Conservation (phyloP, 2,329 filamentous ascomycete genomes). For the Lasiodiplodia citricola region DNA sequence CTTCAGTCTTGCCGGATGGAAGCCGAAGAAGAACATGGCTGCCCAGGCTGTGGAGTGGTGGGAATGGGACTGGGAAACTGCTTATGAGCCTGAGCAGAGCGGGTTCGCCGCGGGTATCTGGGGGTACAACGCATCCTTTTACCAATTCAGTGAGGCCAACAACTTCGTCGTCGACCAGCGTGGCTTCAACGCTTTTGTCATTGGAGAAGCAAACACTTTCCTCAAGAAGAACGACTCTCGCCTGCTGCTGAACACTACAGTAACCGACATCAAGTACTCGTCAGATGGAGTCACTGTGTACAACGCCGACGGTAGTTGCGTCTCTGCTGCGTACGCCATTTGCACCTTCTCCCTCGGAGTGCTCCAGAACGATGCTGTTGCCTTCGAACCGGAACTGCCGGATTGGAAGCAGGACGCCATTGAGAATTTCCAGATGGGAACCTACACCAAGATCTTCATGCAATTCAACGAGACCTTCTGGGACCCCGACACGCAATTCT, state of each 20-base stretch:
- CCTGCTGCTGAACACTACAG: conserved; percentile 62
- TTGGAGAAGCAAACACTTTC: conserved; percentile 63
- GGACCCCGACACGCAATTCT: conserved; percentile 60
- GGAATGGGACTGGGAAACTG: conserved; percentile 60
- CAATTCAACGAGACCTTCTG: conserved; percentile 73
- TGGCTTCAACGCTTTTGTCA: conserved; percentile 65
- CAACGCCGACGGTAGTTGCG: conserved; percentile 60
- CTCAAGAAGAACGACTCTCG: conserved; percentile 61
- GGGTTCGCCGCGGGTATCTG: conserved; percentile 62
- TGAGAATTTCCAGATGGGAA: conserved; percentile 70
- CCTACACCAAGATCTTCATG: conserved; percentile 75
- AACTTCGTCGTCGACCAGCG: conserved; percentile 66
- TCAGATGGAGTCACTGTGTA: conserved; percentile 59
- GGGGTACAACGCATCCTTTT: conserved; percentile 65
- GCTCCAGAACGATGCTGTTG: conserved; percentile 65
- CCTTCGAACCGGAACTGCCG: conserved; percentile 65
- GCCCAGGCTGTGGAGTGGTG: conserved; percentile 68
- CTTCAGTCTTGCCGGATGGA: conserved; percentile 66
- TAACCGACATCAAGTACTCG: conserved; percentile 61
- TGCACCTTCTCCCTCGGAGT: conserved; percentile 73
- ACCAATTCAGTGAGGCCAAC: conserved; percentile 65
- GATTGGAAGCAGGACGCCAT: conserved; percentile 69
- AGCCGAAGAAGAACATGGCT: conserved; percentile 60
- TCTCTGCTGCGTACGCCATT: conserved; percentile 67
- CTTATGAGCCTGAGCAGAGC: conserved; percentile 62